Evolutionary conservation across 805 yeast genomes (phyloP).

Genomic region (Spathaspora sp.): DNA sequence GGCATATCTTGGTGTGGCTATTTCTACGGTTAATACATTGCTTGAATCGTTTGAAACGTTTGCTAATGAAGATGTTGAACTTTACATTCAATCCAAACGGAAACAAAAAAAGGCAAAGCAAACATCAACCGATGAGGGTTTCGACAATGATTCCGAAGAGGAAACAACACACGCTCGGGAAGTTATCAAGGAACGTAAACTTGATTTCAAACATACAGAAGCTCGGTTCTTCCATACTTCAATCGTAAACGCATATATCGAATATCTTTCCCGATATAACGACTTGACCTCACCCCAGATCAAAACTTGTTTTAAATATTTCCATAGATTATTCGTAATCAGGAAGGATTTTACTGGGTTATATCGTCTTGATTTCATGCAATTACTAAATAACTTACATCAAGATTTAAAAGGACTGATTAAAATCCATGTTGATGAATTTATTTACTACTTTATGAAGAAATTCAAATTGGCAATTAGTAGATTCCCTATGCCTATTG

Average conservation of each 20-base stretch:
- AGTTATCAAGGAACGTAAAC: conserved; percentile 43
- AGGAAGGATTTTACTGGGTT: conserved; percentile 55
- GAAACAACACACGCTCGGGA: conserved; percentile 23
- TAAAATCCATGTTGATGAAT: conserved; percentile 59
- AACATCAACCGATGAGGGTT: conserved; percentile 17
- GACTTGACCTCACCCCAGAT: conserved; percentile 62
- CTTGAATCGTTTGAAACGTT: conserved; percentile 66
- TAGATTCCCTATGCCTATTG: conserved; percentile 55
- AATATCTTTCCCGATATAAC: conserved; percentile 53
- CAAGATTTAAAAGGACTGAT: conserved; percentile 43
- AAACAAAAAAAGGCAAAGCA: conserved; percentile 25
- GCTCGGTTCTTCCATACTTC: conserved; percentile 52
- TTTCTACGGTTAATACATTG: conserved; percentile 62
- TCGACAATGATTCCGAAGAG: conserved; percentile 31
- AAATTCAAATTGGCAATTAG: conserved; percentile 47
- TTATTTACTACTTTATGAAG: conserved; percentile 63
- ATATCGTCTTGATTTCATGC: conserved; percentile 72
- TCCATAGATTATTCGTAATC: conserved; percentile 63
- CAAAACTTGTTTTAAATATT: conserved; percentile 61
- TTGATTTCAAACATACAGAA: conserved; percentile 40
- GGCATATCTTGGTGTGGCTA: conserved; percentile 53
- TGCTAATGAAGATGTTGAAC: conserved; percentile 51
- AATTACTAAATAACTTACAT: conserved; percentile 46
- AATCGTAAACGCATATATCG: conserved; percentile 63
- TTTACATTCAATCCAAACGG: conserved; percentile 46